Percentiles rank a stretch among this genome's conserved stretches.
phyloP scores from a whole-genome alignment of 2,329 filamentous ascomycete species.

The Phialophora tarda region DNA sequence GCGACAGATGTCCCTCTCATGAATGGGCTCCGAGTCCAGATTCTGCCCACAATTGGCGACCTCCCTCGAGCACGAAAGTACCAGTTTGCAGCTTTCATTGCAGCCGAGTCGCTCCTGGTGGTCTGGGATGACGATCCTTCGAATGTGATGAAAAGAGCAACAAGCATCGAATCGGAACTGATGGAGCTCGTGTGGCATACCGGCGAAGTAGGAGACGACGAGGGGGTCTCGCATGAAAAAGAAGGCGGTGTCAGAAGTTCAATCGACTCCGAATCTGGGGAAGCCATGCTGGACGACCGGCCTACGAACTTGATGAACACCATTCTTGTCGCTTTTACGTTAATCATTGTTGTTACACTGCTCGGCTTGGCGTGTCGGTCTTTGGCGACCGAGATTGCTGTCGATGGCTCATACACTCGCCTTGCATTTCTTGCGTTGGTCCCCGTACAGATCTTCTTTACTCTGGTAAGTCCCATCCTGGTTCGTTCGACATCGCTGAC shows the following conservation, averaged over 20 bases:
- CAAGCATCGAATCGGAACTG: conserved; percentile 74
- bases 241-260: conserved; percentile 55
- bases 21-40: conserved; percentile 78
- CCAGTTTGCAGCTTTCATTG: conserved; percentile 80
- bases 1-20: conserved; percentile 76
- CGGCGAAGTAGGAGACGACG: conserved; percentile 55
- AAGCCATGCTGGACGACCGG: conserved; percentile 67
- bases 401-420: conserved; percentile 67
- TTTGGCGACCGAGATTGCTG: conserved; percentile 69
- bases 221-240: conserved; percentile 62
- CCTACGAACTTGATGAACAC: conserved; percentile 73
- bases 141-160: conserved; percentile 71
- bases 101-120: conserved; percentile 71
- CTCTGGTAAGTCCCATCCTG: conserved; percentile 56
- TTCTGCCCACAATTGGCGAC: conserved; percentile 73
- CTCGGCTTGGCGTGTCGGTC: conserved; percentile 73
- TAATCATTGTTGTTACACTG: conserved; percentile 68
- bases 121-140: conserved; percentile 84
- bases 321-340: conserved; percentile 68
- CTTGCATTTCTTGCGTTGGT: conserved; percentile 69
- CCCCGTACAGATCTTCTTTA: conserved; percentile 79
- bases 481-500: conserved; percentile 36
- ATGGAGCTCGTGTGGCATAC: conserved; percentile 78
- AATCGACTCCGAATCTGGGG: conserved; percentile 74
- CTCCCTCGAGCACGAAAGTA: conserved; percentile 74